These are phyloP conservation scores for Chlorella ohadii DNA, from an alignment of 139 green algal species.

Conservation along the genomic window DNA sequence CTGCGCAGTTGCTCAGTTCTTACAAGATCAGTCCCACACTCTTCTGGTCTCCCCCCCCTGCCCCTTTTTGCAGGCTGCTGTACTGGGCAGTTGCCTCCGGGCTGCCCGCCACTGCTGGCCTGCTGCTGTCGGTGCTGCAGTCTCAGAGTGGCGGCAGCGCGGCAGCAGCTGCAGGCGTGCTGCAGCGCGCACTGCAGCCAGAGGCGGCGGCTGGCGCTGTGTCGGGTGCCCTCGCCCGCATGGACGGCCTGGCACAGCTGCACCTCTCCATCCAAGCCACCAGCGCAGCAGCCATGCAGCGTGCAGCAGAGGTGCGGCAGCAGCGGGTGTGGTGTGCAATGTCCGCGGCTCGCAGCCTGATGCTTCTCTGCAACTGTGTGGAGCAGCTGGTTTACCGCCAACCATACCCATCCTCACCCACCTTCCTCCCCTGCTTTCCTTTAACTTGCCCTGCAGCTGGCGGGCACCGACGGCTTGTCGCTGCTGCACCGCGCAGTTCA, in stretches of 20 bases:
- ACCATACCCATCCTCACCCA: background rate
- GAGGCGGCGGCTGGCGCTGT: background rate
- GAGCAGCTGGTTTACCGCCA: background rate
- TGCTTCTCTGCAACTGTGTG: no score
- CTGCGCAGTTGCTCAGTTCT: no score
- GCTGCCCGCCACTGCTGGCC: slow-evolving; percentile 18
- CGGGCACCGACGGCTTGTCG: slow-evolving; percentile 2
- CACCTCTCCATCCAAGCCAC: slow-evolving; percentile 9
- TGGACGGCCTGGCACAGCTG: slow-evolving; percentile 37
- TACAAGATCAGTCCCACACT: no score
- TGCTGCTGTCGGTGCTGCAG: slow-evolving; percentile 32
- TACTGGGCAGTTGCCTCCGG: slow-evolving; percentile 14
- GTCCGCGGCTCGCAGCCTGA: background rate
- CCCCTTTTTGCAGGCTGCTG: slow-evolving; percentile 21
- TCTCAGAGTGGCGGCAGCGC: slow-evolving; percentile 17
- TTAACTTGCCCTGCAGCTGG: background rate
- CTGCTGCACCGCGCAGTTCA: slow-evolving; percentile 53
- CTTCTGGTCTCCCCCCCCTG: background rate
- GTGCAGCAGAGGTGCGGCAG: slow-evolving; percentile 19
- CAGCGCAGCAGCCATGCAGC: slow-evolving; percentile 17
- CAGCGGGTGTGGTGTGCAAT: background rate
- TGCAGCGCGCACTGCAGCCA: slow-evolving; percentile 10
- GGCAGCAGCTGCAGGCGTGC: background rate
- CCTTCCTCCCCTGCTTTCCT: background rate
- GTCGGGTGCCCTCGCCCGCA: background rate